phyloP scores from a whole-genome alignment of 495 filamentous ascomycete genomes.

The Penicillium arizonense region DNA sequence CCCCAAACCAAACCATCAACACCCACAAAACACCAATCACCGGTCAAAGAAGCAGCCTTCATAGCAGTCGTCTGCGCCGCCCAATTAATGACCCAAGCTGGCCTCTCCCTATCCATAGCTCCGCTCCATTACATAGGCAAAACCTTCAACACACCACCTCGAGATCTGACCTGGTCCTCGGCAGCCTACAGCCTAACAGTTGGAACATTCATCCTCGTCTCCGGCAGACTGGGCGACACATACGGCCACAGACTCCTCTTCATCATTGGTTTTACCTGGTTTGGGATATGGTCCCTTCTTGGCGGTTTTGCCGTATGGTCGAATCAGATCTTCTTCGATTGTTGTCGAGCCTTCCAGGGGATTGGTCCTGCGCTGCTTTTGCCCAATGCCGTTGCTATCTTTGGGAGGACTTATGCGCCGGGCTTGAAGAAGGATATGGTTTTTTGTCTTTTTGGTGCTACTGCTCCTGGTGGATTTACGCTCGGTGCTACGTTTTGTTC shows the following conservation, averaged over 20 bases:
- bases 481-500: constrained; percentile 44
- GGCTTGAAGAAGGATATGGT: constrained; percentile 56
- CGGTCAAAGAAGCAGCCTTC: background rate
- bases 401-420: constrained; percentile 39
- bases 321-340: constrained; percentile 37
- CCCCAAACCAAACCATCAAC: background rate
- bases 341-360: constrained; percentile 49
- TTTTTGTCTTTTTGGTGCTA: constrained; percentile 57
- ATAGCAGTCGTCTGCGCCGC: background rate
- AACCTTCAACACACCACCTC: constrained; percentile 12
- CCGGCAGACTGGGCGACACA: constrained; percentile 62
- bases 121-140: constrained; percentile 30
- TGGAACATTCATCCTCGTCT: constrained; percentile 63
- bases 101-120: constrained; percentile 21
- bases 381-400: constrained; percentile 47
- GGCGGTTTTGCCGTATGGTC: constrained; percentile 47
- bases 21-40: background rate
- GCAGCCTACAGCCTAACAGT: constrained; percentile 55
- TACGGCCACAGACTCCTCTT: constrained; percentile 63
- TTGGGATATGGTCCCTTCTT: constrained; percentile 56
- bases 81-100: constrained; percentile 1
- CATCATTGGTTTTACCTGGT: constrained; percentile 58
- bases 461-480: constrained; percentile 63
- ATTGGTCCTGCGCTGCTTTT: constrained; percentile 52
- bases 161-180: constrained; percentile 44